phyloP scores from a whole-genome alignment of 192 early-diverging fungal species.

The Pilaira anomala region DNA sequence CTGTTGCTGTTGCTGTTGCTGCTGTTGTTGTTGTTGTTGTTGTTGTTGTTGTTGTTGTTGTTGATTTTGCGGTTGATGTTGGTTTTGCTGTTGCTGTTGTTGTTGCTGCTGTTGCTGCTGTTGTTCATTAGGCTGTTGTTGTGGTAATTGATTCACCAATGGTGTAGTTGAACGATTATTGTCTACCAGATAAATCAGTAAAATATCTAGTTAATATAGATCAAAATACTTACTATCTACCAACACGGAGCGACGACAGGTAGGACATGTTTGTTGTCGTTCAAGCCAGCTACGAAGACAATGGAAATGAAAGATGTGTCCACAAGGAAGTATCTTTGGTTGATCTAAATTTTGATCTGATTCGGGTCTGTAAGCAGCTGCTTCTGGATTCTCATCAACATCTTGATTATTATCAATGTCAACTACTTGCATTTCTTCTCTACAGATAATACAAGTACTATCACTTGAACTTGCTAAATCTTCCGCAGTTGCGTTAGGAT shows the following conservation, averaged over 20 bases:
- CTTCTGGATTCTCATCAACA: conserved; percentile 17
- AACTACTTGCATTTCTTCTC: conserved; percentile 84
- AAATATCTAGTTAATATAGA: no score
- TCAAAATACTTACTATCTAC: conserved; percentile 30
- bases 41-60: conserved; percentile 12
- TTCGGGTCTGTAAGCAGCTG: conserved; percentile 19
- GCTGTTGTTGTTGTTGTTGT: conserved; percentile 14
- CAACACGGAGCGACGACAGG: conserved; percentile 58
- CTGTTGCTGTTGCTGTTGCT: neutral
- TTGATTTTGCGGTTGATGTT: neutral
- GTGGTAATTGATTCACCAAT: no score
- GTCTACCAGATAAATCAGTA: no score
- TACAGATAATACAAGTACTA: conserved; percentile 93
- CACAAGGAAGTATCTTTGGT: conserved; percentile 94
- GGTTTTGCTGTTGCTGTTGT: conserved; percentile 8
- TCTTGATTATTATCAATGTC: neutral
- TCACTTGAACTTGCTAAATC: conserved; percentile 72
- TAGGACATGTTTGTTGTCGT: conserved; percentile 96
- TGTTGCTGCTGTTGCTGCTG: conserved; percentile 22
- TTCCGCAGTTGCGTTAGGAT: conserved; percentile 84
- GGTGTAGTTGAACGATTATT: neutral
- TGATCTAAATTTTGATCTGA: conserved; percentile 50
- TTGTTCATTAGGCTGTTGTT: no score
- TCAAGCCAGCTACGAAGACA: conserved; percentile 97
- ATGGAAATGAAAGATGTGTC: conserved; percentile 96